Conservation (phyloP, 805 yeast species). For the Saccharomycopsis fibuligera region DNA sequence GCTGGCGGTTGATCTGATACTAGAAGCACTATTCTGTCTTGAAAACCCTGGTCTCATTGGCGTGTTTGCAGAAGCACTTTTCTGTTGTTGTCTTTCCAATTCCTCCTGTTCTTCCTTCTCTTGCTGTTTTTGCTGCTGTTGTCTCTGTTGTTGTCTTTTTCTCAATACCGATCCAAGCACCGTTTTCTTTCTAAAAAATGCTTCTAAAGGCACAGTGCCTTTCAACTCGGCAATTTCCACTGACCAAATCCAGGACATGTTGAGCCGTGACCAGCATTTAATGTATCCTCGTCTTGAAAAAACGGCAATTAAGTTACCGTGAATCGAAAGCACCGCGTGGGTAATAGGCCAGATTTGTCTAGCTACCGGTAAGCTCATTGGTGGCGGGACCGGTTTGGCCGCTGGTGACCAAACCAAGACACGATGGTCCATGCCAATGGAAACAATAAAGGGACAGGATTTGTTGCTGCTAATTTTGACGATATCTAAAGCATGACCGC, state of each 20-base stretch:
- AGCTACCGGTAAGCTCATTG: conserved; percentile 37
- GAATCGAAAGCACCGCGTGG: conserved; percentile 46
- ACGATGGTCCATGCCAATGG: conserved; percentile 69
- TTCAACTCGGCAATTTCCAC: conserved; percentile 33
- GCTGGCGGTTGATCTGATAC: conserved; percentile 31
- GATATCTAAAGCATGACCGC: conserved; percentile 57
- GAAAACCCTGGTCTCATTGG: conserved; percentile 11
- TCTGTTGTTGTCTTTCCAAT: background rate
- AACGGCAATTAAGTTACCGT: conserved; percentile 53
- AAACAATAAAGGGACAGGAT: conserved; percentile 55
- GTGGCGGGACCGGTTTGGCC: conserved; percentile 39
- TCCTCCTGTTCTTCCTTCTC: background rate
- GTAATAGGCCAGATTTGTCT: conserved; percentile 57
- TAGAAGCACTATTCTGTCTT: conserved; percentile 12
- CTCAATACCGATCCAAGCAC: conserved; percentile 32
- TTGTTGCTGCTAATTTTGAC: conserved; percentile 52
- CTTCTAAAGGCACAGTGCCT: conserved; percentile 39
- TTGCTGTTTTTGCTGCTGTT: conserved; percentile 17
- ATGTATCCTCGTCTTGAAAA: conserved; percentile 46
- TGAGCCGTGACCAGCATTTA: conserved; percentile 54
- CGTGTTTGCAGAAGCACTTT: background rate
- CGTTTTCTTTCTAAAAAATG: conserved; percentile 55
- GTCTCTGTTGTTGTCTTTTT: conserved; percentile 25
- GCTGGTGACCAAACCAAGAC: conserved; percentile 71
- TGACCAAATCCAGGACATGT: conserved; percentile 55